These are phyloP conservation scores for Ophiosphaerella herpotricha DNA, from an alignment of 2,329 filamentous ascomycete species.

Conservation along the genomic window DNA sequence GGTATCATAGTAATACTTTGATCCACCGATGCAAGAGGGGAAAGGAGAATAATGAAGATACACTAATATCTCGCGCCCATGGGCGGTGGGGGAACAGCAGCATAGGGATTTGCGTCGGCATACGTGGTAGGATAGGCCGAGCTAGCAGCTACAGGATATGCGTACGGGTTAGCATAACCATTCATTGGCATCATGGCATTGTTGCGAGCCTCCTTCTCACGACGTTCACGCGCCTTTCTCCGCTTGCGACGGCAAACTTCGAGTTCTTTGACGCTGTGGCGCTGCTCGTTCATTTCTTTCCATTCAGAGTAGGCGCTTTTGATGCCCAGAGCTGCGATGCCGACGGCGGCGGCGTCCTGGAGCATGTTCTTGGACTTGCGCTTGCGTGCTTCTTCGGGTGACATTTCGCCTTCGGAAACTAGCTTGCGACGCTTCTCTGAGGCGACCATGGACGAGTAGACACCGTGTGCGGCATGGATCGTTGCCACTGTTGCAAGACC, in stretches of 20 bases:
- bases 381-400: conserved; percentile 64
- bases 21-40: no score
- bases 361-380: conserved; percentile 67
- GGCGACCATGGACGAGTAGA: conserved; percentile 67
- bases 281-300: conserved; percentile 69
- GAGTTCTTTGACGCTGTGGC: conserved; percentile 61
- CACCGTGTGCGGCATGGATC: conserved; percentile 69
- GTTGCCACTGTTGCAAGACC: conserved; percentile 70
- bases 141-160: conserved; percentile 45
- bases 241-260: conserved; percentile 54
- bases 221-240: conserved; percentile 49
- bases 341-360: conserved; percentile 68
- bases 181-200: conserved; percentile 39
- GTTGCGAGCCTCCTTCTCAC: conserved; percentile 52
- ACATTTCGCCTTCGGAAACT: conserved; percentile 67
- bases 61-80: conserved; percentile 45
- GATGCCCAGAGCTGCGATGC: conserved; percentile 69
- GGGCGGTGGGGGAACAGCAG: conserved; percentile 46
- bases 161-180: conserved; percentile 43
- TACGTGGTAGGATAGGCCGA: conserved; percentile 46
- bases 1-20: no score
- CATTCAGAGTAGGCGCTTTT: conserved; percentile 69
- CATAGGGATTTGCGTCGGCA: conserved; percentile 54
- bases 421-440: conserved; percentile 64
- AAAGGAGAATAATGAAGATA: no score